phyloP scores from a whole-genome alignment of 2,329 filamentous ascomycete species.

The Alternaria atra region DNA sequence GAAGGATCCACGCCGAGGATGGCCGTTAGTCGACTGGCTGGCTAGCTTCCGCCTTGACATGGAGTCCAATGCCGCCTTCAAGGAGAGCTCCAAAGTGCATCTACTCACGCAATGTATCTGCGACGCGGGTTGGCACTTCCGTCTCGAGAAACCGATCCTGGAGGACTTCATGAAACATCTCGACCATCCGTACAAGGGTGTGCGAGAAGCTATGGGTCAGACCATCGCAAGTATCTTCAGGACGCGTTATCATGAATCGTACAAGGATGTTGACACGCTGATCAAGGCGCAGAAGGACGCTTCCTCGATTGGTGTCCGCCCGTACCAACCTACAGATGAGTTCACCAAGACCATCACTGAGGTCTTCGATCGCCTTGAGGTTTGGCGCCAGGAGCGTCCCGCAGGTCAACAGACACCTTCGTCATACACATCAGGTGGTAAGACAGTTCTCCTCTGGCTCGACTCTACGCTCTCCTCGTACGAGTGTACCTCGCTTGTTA shows the following conservation, averaged over 20 bases:
- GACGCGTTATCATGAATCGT: conserved; percentile 93
- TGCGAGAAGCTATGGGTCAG: conserved; percentile 91
- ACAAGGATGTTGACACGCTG: conserved; percentile 77
- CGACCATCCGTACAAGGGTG: conserved; percentile 97
- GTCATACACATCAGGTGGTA: conserved; percentile 93
- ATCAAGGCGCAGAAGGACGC: conserved; percentile 79
- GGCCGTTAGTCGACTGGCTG: conserved; percentile 84
- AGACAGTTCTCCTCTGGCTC: conserved; percentile 95
- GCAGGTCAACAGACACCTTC: conserved; percentile 93
- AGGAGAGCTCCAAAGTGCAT: conserved; percentile 96
- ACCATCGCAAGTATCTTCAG: conserved; percentile 89
- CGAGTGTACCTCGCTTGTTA: conserved; percentile 88
- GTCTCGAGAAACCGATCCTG: conserved; percentile 84
- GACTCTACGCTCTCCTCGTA: conserved; percentile 90
- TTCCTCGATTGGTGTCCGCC: conserved; percentile 83
- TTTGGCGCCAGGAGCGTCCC: conserved; percentile 83
- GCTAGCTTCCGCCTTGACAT: conserved; percentile 90
- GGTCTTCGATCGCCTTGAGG: conserved; percentile 81
- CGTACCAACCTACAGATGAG: conserved; percentile 80
- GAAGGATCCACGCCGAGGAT: conserved; percentile 87
- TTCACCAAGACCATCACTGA: conserved; percentile 76
- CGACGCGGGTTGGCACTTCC: conserved; percentile 96
- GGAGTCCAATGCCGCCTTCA: conserved; percentile 95
- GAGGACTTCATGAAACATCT: conserved; percentile 90
- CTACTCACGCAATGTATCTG: conserved; percentile 87